Evolutionary conservation across 2,329 filamentous ascomycete genomes (phyloP).

Genomic region (Rhynchosporium secalis): DNA sequence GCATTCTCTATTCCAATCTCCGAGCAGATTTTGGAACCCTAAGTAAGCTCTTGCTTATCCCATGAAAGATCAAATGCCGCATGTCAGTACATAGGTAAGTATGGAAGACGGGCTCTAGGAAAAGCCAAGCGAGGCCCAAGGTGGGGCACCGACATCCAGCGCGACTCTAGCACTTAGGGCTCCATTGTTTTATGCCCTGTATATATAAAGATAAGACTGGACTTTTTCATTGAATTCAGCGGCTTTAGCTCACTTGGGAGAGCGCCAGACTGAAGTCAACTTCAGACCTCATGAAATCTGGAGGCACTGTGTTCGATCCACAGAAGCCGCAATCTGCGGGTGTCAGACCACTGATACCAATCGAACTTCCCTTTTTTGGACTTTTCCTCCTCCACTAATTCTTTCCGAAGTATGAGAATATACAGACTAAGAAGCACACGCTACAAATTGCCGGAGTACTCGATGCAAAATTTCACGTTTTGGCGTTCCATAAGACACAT

Average conservation of each 20-base stretch:
- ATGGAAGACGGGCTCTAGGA: no score
- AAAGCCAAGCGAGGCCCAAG: no score
- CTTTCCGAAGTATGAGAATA: neutral
- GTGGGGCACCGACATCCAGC: neutral
- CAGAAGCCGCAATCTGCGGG: constrained; percentile 25
- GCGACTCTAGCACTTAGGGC: neutral
- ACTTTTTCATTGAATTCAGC: neutral
- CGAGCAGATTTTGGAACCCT: no score
- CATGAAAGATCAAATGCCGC: no score
- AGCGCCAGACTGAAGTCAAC: constrained; percentile 26
- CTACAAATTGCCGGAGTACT: no score
- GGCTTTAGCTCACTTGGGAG: constrained; percentile 25
- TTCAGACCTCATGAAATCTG: constrained; percentile 19
- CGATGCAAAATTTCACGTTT: no score
- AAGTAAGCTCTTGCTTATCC: no score
- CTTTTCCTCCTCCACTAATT: neutral
- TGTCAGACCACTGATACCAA: constrained; percentile 7
- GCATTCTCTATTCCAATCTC: no score
- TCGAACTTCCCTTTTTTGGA: constrained; percentile 4
- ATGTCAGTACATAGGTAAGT: no score
- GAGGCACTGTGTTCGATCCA: constrained; percentile 26
- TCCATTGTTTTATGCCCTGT: neutral
- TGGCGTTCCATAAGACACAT: no score
- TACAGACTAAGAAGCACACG: no score
- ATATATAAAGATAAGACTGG: neutral